These are phyloP conservation scores for Metschnikowia kofuensis DNA, from an alignment of 805 yeast genomes.

Conservation along the genomic window DNA sequence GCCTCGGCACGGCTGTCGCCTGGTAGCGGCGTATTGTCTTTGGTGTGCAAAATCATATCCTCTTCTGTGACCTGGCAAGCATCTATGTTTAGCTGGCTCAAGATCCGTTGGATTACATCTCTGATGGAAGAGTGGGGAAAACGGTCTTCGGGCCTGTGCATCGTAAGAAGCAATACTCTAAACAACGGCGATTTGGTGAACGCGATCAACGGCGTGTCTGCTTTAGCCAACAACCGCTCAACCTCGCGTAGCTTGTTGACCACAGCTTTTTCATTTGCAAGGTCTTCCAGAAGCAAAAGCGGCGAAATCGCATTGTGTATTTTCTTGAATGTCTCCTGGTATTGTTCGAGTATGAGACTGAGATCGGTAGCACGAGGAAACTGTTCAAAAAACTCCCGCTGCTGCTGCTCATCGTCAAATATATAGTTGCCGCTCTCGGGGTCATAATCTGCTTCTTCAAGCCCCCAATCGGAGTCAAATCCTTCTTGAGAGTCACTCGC, in stretches of 20 bases:
- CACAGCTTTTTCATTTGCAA: constrained; percentile 13
- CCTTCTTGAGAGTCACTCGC: constrained; percentile 4
- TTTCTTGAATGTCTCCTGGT: constrained; percentile 19
- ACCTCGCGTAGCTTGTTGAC: constrained; percentile 17
- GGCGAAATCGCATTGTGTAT: constrained; percentile 17
- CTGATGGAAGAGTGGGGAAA: constrained; percentile 19
- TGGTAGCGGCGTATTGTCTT: constrained; percentile 9
- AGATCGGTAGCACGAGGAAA: constrained; percentile 27
- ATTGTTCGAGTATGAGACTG: constrained; percentile 14
- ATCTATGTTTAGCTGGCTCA: constrained; percentile 13
- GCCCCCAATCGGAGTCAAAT: constrained; percentile 41
- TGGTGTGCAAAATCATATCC: constrained; percentile 10
- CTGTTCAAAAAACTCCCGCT: constrained; percentile 21
- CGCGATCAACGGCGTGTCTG: constrained; percentile 29
- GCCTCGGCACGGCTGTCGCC: background rate
- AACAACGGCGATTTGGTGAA: constrained; percentile 29
- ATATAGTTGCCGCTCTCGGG: constrained; percentile 35
- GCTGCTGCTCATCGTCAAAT: constrained; percentile 31
- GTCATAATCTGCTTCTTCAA: constrained; percentile 31
- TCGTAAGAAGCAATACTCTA: constrained; percentile 29
- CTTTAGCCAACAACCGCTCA: constrained; percentile 12
- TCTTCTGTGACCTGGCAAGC: constrained; percentile 15
- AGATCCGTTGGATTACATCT: constrained; percentile 19
- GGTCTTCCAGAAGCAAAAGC: constrained; percentile 11
- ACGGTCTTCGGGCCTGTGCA: constrained; percentile 27